Conservation (phyloP, 306 rosid genomes). For the Begonia peltatifolia region DNA sequence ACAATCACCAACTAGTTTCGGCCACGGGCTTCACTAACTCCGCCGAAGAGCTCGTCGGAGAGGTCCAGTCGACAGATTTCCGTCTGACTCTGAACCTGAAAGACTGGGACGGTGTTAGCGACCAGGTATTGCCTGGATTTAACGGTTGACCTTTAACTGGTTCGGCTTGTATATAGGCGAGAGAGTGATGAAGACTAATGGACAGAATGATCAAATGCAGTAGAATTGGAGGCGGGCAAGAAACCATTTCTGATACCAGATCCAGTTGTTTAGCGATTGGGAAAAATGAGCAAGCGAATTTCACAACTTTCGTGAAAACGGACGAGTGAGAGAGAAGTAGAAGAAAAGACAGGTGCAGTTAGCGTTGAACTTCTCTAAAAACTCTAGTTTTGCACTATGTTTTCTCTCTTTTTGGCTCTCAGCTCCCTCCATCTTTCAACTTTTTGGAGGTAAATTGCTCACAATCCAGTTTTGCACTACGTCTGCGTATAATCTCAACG, state of each 20-base stretch:
- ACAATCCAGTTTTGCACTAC: no score
- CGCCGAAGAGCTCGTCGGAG: conserved; percentile 93
- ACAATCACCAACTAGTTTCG: no score
- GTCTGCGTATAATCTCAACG: no score
- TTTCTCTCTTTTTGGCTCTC: no score
- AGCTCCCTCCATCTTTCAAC: no score
- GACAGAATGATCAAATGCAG: not conserved
- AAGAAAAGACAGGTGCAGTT: not conserved
- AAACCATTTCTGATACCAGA: not conserved
- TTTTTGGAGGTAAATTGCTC: no score
- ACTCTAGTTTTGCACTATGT: no score
- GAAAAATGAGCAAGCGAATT: not conserved
- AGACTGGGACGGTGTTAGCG: conserved; percentile 76
- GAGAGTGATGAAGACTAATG: not conserved
- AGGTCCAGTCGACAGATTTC: conserved; percentile 72
- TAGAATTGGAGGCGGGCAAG: no score
- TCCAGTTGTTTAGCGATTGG: not conserved
- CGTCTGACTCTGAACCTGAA: conserved; percentile 53
- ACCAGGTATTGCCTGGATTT: conserved; percentile 35
- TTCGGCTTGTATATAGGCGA: conserved; percentile 25
- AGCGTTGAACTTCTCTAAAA: no score
- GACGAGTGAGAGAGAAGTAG: no score
- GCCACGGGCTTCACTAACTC: conserved; percentile 83
- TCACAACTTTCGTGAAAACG: no score
- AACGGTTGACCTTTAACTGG: conserved; percentile 46